These are phyloP conservation scores for Terana coerulea DNA, from an alignment of 768 basidiomycete genomes.

Conservation along the genomic window DNA sequence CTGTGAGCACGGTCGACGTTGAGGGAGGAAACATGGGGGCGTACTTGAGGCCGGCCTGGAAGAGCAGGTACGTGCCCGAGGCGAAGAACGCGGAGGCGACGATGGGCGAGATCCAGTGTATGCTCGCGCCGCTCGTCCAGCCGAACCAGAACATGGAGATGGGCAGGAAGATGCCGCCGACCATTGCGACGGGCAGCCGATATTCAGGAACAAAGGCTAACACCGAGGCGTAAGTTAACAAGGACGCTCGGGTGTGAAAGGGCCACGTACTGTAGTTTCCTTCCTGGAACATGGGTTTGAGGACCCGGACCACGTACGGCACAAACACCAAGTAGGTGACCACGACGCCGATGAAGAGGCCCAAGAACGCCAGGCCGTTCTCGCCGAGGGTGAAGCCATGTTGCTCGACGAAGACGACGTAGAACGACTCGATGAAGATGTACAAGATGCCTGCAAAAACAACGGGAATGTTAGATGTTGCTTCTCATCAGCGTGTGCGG, in stretches of 20 bases:
- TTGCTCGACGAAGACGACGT: slow-evolving; percentile 29
- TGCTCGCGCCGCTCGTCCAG: slow-evolving; percentile 24
- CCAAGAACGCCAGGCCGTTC: slow-evolving; percentile 30
- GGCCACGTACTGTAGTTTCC: neutral
- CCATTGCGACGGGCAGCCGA: slow-evolving; percentile 30
- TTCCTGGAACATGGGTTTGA: slow-evolving; percentile 7
- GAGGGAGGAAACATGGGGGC: neutral
- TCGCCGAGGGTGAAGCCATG: slow-evolving; percentile 31
- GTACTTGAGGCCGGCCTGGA: slow-evolving; percentile 25
- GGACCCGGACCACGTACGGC: slow-evolving; percentile 5
- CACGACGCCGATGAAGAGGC: slow-evolving; percentile 10
- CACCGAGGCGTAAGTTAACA: neutral
- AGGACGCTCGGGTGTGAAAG: neutral
- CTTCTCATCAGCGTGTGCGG: neutral
- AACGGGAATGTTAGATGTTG: neutral
- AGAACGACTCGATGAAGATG: slow-evolving; percentile 34
- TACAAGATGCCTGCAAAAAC: slow-evolving; percentile 20
- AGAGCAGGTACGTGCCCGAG: slow-evolving; percentile 29
- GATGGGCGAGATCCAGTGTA: slow-evolving; percentile 34
- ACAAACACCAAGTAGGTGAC: slow-evolving; percentile 7
- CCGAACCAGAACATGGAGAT: slow-evolving; percentile 33
- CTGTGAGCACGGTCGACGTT: neutral
- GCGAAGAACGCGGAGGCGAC: slow-evolving; percentile 32
- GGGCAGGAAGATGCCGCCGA: slow-evolving; percentile 30
- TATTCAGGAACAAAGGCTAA: slow-evolving; percentile 24